Conservation (phyloP, 495 filamentous ascomycete genomes). For the Annulohypoxylon bovei region DNA sequence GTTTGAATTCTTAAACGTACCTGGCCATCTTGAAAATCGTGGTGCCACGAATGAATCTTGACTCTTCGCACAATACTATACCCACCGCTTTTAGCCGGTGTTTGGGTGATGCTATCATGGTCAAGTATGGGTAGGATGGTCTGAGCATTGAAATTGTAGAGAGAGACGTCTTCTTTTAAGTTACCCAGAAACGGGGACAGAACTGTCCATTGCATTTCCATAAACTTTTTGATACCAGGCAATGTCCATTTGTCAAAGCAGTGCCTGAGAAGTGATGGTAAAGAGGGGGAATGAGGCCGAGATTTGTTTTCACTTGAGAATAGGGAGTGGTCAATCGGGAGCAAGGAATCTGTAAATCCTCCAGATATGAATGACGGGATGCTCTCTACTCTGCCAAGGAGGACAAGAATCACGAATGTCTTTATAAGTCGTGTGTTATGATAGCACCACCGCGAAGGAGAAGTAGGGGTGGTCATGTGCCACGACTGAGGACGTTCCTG, state of each 20-base stretch:
- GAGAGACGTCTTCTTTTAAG: background rate
- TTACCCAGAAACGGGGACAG: slow-evolving; percentile 18
- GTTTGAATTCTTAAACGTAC: background rate
- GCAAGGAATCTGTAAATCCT: slow-evolving; percentile 20
- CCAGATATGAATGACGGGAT: slow-evolving; percentile 17
- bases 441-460: background rate
- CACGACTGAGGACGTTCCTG: background rate
- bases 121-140: slow-evolving; percentile 11
- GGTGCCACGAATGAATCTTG: slow-evolving; percentile 25
- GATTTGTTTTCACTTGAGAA: background rate
- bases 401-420: slow-evolving; percentile 18
- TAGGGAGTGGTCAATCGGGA: slow-evolving; percentile 18
- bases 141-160: slow-evolving; percentile 11
- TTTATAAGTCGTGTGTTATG: background rate
- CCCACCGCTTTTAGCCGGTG: slow-evolving; percentile 1
- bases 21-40: slow-evolving; percentile 4
- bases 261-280: background rate
- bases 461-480: background rate
- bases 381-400: slow-evolving; percentile 16
- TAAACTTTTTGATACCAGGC: slow-evolving; percentile 15
- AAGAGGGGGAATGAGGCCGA: background rate
- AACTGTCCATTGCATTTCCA: slow-evolving; percentile 24
- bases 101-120: background rate
- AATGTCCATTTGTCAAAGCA: slow-evolving; percentile 22
- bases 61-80: slow-evolving; percentile 20